Conservation (phyloP, 768 basidiomycete species). For the Neoboletus subvelutipes region DNA sequence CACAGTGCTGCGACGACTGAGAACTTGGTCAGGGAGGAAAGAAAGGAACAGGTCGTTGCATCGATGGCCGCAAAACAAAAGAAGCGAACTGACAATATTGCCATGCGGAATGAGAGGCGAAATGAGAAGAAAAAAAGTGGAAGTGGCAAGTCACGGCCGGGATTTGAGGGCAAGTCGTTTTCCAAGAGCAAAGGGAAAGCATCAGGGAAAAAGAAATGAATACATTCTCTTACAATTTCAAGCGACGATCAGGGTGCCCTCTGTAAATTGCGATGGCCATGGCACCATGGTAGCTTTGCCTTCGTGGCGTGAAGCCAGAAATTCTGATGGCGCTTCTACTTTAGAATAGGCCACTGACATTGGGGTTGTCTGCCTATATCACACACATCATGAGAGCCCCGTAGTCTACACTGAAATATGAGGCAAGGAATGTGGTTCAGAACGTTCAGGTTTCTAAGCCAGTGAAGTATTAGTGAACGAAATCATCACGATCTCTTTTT, state of each 20-base stretch:
- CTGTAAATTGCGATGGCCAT: neutral
- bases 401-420: too few relatives aligned
- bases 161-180: conserved; percentile 85
- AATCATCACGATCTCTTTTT: neutral
- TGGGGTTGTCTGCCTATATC: neutral
- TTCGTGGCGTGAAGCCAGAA: neutral
- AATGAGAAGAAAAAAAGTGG: conserved; percentile 56
- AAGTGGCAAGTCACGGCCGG: conserved; percentile 70
- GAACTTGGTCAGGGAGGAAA: conserved; percentile 64
- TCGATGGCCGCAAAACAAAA: conserved; percentile 85
- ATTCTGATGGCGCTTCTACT: neutral
- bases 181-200: conserved; percentile 49
- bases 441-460: too few relatives aligned
- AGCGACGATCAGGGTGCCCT: neutral
- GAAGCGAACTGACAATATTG: conserved; percentile 90
- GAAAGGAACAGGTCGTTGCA: conserved; percentile 73
- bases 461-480: neutral
- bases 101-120: conserved; percentile 75
- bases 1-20: neutral
- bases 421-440: neutral
- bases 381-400: neutral
- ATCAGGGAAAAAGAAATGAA: conserved; percentile 24
- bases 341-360: neutral
- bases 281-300: neutral
- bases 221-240: neutral